Evolutionary conservation across 2,329 filamentous ascomycete genomes (phyloP).

Genomic region (Talaromyces sp.): DNA sequence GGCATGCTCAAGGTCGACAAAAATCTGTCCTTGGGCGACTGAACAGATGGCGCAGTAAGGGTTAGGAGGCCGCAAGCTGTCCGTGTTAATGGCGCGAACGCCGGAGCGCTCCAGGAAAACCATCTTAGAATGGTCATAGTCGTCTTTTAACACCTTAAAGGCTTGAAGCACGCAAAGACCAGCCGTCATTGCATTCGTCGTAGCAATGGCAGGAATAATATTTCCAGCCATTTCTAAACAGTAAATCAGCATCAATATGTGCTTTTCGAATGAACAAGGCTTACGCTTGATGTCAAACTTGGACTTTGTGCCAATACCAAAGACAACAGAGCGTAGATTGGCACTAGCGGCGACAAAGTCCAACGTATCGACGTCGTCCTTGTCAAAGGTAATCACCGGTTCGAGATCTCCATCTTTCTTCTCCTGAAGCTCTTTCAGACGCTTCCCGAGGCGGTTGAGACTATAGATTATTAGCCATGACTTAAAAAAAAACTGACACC

Average conservation of each 20-base stretch:
- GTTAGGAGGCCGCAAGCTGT: constrained; percentile 61
- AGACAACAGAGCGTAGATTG: constrained; percentile 84
- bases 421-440: constrained; percentile 62
- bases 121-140: constrained; percentile 60
- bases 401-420: constrained; percentile 36
- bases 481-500: neutral
- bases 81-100: constrained; percentile 55
- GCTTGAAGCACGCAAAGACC: constrained; percentile 87
- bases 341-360: constrained; percentile 90
- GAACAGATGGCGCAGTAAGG: constrained; percentile 80
- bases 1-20: constrained; percentile 65
- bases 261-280: constrained; percentile 14
- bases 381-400: constrained; percentile 82
- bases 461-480: constrained; percentile 36
- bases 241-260: constrained; percentile 8
- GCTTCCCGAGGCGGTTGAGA: constrained; percentile 68
- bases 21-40: constrained; percentile 62
- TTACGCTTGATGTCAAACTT: constrained; percentile 88
- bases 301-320: constrained; percentile 80
- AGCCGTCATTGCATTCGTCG: constrained; percentile 94
- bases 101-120: constrained; percentile 71
- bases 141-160: constrained; percentile 78
- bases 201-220: constrained; percentile 97
- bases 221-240: constrained; percentile 88
- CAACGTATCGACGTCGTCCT: constrained; percentile 90